These are phyloP conservation scores for Cucurbita argyrosperma DNA, from an alignment of 306 rosid species.

Conservation along the genomic window DNA sequence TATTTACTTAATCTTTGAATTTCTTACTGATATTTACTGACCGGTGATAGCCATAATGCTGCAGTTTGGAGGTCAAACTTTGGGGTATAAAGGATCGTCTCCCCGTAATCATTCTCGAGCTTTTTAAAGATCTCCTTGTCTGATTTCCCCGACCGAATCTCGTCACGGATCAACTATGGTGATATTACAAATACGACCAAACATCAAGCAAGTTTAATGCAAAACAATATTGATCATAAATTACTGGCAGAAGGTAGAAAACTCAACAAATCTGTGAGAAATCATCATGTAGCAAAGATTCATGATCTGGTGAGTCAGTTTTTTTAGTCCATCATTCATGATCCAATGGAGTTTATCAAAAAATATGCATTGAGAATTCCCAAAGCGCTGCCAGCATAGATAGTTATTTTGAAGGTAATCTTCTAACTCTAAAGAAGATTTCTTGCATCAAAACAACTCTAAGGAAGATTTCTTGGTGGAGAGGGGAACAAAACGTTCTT, in stretches of 20 bases:
- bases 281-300: background rate
- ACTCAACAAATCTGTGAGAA: background rate
- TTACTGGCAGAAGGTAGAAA: background rate
- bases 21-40: slow-evolving; percentile 5
- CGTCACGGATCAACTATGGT: slow-evolving; percentile 76
- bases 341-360: background rate
- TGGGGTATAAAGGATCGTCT: slow-evolving; percentile 65
- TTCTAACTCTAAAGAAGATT: background rate
- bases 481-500: too few relatives aligned
- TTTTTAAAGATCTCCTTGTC: slow-evolving; percentile 74
- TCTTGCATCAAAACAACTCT: too few relatives aligned
- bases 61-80: slow-evolving; percentile 84
- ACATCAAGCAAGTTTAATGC: background rate
- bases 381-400: background rate
- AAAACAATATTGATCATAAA: background rate
- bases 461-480: too few relatives aligned
- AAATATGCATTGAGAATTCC: background rate
- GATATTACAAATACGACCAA: slow-evolving; percentile 10
- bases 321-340: background rate
- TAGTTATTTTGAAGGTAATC: background rate
- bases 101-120: slow-evolving; percentile 71
- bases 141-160: slow-evolving; percentile 53
- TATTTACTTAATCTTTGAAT: background rate
- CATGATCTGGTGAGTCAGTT: background rate
- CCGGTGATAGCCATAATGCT: slow-evolving; percentile 85